Evolutionary conservation across 768 basidiomycete species (phyloP).

Genomic region (Ephemerocybe angulata): DNA sequence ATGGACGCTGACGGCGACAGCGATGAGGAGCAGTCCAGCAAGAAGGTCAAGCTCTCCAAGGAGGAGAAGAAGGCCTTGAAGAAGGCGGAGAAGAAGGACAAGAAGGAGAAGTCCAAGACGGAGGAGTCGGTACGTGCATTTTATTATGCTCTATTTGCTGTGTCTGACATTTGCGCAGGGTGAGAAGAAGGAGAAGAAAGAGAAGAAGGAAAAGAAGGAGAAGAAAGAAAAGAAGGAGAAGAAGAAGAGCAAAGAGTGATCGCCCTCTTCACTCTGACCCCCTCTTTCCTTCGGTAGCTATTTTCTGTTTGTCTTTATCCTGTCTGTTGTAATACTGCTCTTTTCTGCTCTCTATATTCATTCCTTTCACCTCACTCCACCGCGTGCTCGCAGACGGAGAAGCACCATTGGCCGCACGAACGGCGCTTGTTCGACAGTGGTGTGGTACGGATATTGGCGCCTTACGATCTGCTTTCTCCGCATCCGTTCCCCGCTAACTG

Average conservation of each 20-base stretch:
- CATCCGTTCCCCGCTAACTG: too few relatives aligned
- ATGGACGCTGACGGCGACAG: slow-evolving; percentile 60
- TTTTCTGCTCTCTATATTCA: neutral
- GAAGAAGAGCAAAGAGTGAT: slow-evolving; percentile 36
- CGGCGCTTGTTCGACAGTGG: too few relatives aligned
- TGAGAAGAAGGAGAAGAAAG: slow-evolving; percentile 43
- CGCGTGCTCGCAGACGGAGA: too few relatives aligned
- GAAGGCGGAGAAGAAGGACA: slow-evolving; percentile 67
- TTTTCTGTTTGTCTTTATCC: slow-evolving; percentile 13
- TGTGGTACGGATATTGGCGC: too few relatives aligned
- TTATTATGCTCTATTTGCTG: neutral
- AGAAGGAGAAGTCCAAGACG: slow-evolving; percentile 46
- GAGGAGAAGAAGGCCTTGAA: slow-evolving; percentile 86
- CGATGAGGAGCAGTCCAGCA: slow-evolving; percentile 46
- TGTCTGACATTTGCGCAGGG: slow-evolving; percentile 20
- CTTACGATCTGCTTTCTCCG: too few relatives aligned
- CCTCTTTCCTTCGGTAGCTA: slow-evolving; percentile 14
- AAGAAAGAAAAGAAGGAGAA: slow-evolving; percentile 37
- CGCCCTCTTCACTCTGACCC: slow-evolving; percentile 10
- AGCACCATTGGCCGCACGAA: too few relatives aligned
- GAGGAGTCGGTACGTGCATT: slow-evolving; percentile 21
- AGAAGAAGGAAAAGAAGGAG: slow-evolving; percentile 58
- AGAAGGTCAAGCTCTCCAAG: slow-evolving; percentile 76
- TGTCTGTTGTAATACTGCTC: slow-evolving; percentile 1
- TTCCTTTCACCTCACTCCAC: neutral